Base-by-base conservation (phyloP, 305 asterid genomes). In the Solanum hybrid region DNA sequence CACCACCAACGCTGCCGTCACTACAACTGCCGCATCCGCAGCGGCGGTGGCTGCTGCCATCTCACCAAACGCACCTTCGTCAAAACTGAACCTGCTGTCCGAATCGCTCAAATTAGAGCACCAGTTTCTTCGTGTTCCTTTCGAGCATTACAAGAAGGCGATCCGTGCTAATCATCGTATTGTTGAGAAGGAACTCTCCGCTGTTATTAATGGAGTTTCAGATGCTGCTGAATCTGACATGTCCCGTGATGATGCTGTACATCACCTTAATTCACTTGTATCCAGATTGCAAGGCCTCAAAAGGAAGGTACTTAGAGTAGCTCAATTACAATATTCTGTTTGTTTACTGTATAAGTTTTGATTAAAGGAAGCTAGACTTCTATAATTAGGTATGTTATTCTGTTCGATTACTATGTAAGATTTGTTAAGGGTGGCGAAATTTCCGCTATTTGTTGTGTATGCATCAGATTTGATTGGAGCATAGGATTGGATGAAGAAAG, bases 121-220 rank as follows among this genome's bases (percentile, higher is more conserved):
- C 92, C 99, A 96, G 93, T 93, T 97, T 90, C 95, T 97, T 34
- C 97, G 99, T 31, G 98, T 96, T 24, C 99, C 99, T 3, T 96
- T 96, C 94, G 99, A 97, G 91, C 95, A 96, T 90, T 97, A 93
- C 93, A 97, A 96, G 92, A 96, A 96, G 94, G 95, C 96, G 94
- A 95, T 97, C 96, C 97, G 99, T 72, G 91, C 97, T 81, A 96
- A 96, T 91, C 98, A 97, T 91, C 98, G 99, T 82, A 37, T 94
- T 86, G 93, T 93, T 87, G 99, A 97, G 95, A 97, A 97, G 90
- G 99, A 96, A 90, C 92, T 96, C 6, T 93, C 97, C 84, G 94
- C 97, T 70, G 94, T 96, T 29, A 94, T 97, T 5, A 93, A 95
- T 61, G 97, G 94, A 15, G 94, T 94, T 17, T 84, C 94, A 3